phyloP scores from a whole-genome alignment of 352 stramenopile genomes.

The Saprolegnia parasitica region DNA sequence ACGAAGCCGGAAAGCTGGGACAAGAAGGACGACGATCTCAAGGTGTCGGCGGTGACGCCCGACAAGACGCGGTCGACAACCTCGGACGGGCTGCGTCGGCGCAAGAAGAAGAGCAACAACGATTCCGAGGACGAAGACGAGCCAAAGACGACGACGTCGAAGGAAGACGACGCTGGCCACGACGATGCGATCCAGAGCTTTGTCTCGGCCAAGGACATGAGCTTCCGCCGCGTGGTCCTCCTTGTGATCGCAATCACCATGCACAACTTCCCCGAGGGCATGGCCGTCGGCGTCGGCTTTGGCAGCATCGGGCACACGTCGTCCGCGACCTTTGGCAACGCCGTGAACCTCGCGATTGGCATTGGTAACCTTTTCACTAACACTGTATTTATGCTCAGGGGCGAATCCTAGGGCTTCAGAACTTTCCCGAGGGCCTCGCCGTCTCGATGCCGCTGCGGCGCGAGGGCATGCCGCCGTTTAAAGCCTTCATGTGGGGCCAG shows the following conservation, averaged over 20 bases:
- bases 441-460: slow-evolving; percentile 85
- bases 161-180: slow-evolving; percentile 3
- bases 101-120: not conserved
- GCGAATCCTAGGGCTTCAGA: slow-evolving; percentile 54
- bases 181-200: slow-evolving; percentile 27
- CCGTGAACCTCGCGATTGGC: slow-evolving; percentile 78
- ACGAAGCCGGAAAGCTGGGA: slow-evolving; percentile 40
- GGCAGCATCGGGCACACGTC: slow-evolving; percentile 69
- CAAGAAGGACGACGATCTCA: slow-evolving; percentile 26
- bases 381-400: not conserved
- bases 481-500: slow-evolving; percentile 87
- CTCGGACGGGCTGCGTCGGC: not conserved
- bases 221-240: slow-evolving; percentile 73
- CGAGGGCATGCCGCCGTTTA: slow-evolving; percentile 75
- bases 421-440: slow-evolving; percentile 85
- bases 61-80: too few species aligned
- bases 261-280: slow-evolving; percentile 87
- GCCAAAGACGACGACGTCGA: slow-evolving; percentile 4
- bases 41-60: not conserved
- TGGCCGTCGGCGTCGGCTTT: slow-evolving; percentile 88
- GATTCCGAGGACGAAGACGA: not conserved
- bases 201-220: slow-evolving; percentile 27
- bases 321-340: slow-evolving; percentile 69
- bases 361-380: slow-evolving; percentile 38
- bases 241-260: slow-evolving; percentile 88